Percentiles rank a stretch among this genome's conserved stretches.
Evolutionary conservation across 331 rosid species (phyloP).

Genomic region (Telfairia occidentalis): DNA sequence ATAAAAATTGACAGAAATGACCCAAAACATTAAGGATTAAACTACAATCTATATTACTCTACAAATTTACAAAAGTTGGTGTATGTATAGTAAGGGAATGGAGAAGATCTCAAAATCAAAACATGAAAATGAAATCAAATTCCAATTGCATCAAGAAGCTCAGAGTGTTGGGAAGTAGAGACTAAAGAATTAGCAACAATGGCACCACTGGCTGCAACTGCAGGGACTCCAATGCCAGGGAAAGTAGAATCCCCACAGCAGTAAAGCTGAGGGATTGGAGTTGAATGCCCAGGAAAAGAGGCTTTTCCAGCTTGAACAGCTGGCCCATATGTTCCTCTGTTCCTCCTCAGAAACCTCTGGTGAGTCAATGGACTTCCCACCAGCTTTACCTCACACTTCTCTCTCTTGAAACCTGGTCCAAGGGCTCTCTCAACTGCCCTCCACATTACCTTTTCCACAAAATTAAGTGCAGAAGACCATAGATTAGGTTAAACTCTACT

Average conservation of each 20-base stretch:
- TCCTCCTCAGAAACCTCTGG: constrained; percentile 67
- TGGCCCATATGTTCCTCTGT: constrained; percentile 77
- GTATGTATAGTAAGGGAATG: background rate
- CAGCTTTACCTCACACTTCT: constrained; percentile 81
- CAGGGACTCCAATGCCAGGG: constrained; percentile 97
- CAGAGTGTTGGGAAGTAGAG: constrained; percentile 65
- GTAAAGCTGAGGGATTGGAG: constrained; percentile 59
- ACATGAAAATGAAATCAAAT: constrained; percentile 24
- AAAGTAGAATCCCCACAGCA: constrained; percentile 93
- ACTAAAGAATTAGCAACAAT: constrained; percentile 84
- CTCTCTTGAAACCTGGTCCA: constrained; percentile 63
- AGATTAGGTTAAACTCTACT: background rate
- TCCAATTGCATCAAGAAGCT: constrained; percentile 86
- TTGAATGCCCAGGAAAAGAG: constrained; percentile 66
- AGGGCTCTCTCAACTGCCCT: constrained; percentile 73
- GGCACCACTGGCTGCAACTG: constrained; percentile 95
- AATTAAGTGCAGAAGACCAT: background rate
- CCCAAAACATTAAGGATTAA: background rate
- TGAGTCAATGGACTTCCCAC: constrained; percentile 84
- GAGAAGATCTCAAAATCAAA: background rate
- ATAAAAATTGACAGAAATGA: background rate
- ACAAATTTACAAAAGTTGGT: background rate
- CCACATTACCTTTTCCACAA: constrained; percentile 53
- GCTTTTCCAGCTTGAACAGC: constrained; percentile 58
- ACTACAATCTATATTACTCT: background rate